Percentiles rank a stretch among this genome's conserved stretches.
Evolutionary conservation across 2,329 filamentous ascomycete genomes (phyloP).

Genomic region (Aspergillus pseudoviridinutans): DNA sequence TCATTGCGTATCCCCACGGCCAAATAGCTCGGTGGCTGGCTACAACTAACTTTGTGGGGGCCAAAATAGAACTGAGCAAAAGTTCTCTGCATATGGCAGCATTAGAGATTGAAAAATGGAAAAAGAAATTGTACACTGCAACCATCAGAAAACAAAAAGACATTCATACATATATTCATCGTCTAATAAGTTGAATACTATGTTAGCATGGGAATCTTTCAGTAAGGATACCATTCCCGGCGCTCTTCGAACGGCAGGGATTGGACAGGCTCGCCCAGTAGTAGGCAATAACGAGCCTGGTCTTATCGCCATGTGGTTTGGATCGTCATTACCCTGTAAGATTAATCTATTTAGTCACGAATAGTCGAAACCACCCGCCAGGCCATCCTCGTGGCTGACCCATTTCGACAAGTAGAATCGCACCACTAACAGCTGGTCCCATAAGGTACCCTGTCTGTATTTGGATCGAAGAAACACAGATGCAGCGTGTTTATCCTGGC

Average conservation of each 20-base stretch:
- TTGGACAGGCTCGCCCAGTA: not conserved
- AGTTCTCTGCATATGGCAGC: not conserved
- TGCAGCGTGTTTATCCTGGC: slow-evolving; percentile 8
- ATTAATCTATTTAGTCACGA: not conserved
- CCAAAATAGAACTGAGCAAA: slow-evolving; percentile 7
- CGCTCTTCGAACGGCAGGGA: not conserved
- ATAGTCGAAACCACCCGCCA: not conserved
- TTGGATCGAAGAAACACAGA: slow-evolving; percentile 7
- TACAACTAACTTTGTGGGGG: slow-evolving; percentile 13
- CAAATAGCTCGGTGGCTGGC: slow-evolving; percentile 9
- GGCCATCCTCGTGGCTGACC: not conserved
- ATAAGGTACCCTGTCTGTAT: slow-evolving; percentile 1
- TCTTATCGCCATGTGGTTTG: slow-evolving; percentile 22
- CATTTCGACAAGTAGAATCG: not conserved
- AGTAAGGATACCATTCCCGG: not conserved
- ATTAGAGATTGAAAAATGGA: not conserved
- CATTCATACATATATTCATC: not conserved
- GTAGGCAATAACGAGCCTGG: not conserved
- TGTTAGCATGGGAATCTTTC: not conserved
- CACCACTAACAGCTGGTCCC: not conserved
- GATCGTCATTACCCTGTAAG: slow-evolving; percentile 10
- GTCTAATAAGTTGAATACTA: not conserved
- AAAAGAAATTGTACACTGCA: not conserved
- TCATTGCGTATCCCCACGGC: not conserved
- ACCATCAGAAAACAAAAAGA: not conserved